Percentiles rank a stretch among this genome's conserved stretches.
phyloP scores from a whole-genome alignment of 495 filamentous ascomycete genomes.

The Podospora pseudopauciseta region DNA sequence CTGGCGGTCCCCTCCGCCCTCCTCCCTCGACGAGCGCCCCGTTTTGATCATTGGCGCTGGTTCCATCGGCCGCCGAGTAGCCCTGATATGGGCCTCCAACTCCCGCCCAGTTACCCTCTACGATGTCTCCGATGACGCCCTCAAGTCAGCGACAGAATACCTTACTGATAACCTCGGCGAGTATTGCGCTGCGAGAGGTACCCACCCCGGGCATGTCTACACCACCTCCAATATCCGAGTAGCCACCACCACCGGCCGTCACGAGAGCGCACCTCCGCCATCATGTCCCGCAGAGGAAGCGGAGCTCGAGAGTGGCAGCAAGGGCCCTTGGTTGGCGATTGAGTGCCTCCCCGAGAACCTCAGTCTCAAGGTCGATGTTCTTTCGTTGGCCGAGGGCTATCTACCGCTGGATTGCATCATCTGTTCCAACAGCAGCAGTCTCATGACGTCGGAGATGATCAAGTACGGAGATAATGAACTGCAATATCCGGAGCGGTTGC shows the following conservation, averaged over 20 bases:
- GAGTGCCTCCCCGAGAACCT: constrained; percentile 57
- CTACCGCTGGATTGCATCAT: constrained; percentile 48
- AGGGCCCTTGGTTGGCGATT: constrained; percentile 49
- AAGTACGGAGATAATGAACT: constrained; percentile 26
- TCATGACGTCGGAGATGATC: constrained; percentile 48
- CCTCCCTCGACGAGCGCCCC: constrained; percentile 32
- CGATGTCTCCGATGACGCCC: constrained; percentile 32
- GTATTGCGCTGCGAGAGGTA: constrained; percentile 28
- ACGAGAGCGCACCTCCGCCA: constrained; percentile 8
- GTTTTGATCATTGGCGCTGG: constrained; percentile 40
- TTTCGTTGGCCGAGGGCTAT: constrained; percentile 45
- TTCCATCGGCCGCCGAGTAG: constrained; percentile 36
- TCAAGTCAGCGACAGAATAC: constrained; percentile 30
- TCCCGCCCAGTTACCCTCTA: constrained; percentile 36
- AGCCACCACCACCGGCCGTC: constrained; percentile 24
- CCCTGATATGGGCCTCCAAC: constrained; percentile 38
- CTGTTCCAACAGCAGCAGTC: constrained; percentile 51
- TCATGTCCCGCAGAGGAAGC: constrained; percentile 11
- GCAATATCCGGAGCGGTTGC: constrained; percentile 34
- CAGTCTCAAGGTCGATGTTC: constrained; percentile 47
- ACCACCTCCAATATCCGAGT: constrained; percentile 28
- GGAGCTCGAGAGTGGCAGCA: constrained; percentile 31
- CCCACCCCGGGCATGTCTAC: constrained; percentile 35
- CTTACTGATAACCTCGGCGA: constrained; percentile 36
- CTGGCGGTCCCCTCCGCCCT: constrained; percentile 29